Evolutionary conservation across 345 rosid species (phyloP).

Genomic region (Punica granatum): DNA sequence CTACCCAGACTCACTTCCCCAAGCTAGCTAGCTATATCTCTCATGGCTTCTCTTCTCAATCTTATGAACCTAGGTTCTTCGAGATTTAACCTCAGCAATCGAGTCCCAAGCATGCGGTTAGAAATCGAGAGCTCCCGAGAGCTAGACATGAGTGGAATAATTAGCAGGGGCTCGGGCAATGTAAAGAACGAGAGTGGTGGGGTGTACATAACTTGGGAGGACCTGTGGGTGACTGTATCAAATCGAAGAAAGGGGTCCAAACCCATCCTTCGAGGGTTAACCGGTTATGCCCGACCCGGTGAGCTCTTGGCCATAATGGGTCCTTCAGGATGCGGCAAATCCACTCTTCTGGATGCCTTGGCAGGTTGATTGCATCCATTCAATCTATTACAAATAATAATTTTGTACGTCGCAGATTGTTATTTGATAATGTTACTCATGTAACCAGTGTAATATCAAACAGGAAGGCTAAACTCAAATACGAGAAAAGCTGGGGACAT

Average conservation of each 20-base stretch:
- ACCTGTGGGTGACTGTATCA: constrained; percentile 29
- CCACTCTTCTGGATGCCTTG: constrained; percentile 30
- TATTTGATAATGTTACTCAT: neutral
- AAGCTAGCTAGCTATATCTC: neutral
- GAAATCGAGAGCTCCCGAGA: too few species aligned
- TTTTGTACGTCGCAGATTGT: too few species aligned
- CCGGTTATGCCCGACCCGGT: constrained; percentile 44
- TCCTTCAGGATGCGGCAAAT: constrained; percentile 55
- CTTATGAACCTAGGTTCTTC: neutral
- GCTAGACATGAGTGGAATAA: too few species aligned
- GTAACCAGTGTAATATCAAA: constrained; percentile 10
- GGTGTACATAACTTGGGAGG: constrained; percentile 32
- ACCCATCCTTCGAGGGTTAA: constrained; percentile 29
- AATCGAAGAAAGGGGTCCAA: constrained; percentile 16
- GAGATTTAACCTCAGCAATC: too few species aligned
- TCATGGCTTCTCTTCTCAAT: neutral
- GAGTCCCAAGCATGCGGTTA: too few species aligned
- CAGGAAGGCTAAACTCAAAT: constrained; percentile 39
- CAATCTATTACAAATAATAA: too few species aligned
- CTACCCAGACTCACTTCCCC: too few species aligned
- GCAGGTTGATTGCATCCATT: too few species aligned
- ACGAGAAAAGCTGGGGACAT: constrained; percentile 35
- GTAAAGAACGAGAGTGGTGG: constrained; percentile 1
- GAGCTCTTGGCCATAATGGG: constrained; percentile 49
- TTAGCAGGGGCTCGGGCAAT: neutral